Base-by-base conservation (phyloP, 2,329 filamentous ascomycete genomes). In the Neofusicoccum sp. region DNA sequence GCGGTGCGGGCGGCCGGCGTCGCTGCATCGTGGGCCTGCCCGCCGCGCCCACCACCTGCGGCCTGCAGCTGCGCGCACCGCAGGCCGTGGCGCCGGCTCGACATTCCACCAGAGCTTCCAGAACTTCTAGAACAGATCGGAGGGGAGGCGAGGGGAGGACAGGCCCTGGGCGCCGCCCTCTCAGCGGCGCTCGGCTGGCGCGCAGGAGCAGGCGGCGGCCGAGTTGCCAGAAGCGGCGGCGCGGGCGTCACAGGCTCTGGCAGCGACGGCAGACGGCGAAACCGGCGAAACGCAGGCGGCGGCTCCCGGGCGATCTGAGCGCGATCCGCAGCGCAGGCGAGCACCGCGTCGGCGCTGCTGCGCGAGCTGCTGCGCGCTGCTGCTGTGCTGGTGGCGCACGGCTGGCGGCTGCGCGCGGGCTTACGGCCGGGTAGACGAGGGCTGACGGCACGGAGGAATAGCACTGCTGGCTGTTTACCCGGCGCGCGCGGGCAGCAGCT, bases 31-130 rank as follows among this genome's bases (percentile, higher is more conserved):
- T 8, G n/a, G 47, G 9, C 9, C 12, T 16, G 31, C 38, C 20
- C n/a, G 47, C 28, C 14, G 45, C 6, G 14, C 3, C n/a, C n/a
- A n/a, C n/a, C n/a, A n/a, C n/a, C n/a, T n/a, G n/a, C n/a, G n/a
- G n/a, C n/a, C n/a, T n/a, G n/a, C 12, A 8, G 24, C 43, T 30
- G 26, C 44, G 26, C 44, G 26, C 26, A 31, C 44, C 33, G 48
- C 48, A 31, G 28, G 48, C 6, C 16, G 20, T 14, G 48, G 34
- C 28, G 48, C 31, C 20, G 34, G 34, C 49, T 54, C 26, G 36
- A 41, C 51, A 34, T 56, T 56, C 51, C 36, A 56, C 51, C 51
- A 31, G 16, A n/a, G 14, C n/a, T 56, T 56, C 51, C 40, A 56
- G 51, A 56, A 56, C 16, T 56, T 56, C 51, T 56, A 56, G 51